Conservation (phyloP, 192 early-diverging fungal genomes). For the Chytriomyces hyalinus region DNA sequence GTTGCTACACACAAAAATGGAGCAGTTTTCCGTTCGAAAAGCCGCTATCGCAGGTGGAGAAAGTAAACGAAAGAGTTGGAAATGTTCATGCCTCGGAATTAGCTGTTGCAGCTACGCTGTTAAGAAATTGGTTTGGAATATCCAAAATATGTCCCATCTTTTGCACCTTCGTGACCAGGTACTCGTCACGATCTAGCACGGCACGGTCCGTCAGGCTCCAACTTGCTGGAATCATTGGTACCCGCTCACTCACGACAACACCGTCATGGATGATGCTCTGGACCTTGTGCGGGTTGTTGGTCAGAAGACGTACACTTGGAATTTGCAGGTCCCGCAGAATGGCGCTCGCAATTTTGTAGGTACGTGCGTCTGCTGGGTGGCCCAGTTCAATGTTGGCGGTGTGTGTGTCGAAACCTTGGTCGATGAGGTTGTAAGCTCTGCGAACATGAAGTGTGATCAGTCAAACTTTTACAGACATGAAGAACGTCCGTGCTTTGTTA, state of each 20-base stretch:
- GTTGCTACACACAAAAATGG: too few species aligned
- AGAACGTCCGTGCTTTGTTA: too few species aligned
- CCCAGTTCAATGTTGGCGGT: slow-evolving; percentile 88
- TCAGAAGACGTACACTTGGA: slow-evolving; percentile 75
- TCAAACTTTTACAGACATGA: too few species aligned
- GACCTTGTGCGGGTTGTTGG: slow-evolving; percentile 97
- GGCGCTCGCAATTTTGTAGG: slow-evolving; percentile 84
- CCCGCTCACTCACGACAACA: slow-evolving; percentile 79
- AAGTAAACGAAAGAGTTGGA: too few species aligned
- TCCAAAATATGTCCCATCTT: slow-evolving; percentile 90
- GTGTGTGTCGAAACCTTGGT: slow-evolving; percentile 93
- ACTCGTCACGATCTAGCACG: slow-evolving; percentile 73
- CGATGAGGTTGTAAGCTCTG: slow-evolving; percentile 96
- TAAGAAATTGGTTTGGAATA: slow-evolving; percentile 46
- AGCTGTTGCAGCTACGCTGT: neutral
- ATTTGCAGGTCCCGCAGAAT: slow-evolving; percentile 87
- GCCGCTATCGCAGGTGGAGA: too few species aligned
- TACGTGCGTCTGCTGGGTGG: slow-evolving; percentile 93
- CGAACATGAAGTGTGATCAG: too few species aligned
- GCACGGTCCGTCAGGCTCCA: slow-evolving; percentile 62
- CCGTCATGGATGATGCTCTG: slow-evolving; percentile 72
- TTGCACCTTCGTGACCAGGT: slow-evolving; percentile 87
- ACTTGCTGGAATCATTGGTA: slow-evolving; percentile 88
- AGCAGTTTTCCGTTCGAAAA: too few species aligned
- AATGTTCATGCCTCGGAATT: too few species aligned